A percentile compares a stretch with the other conserved stretches of the same genome.
Conservation (phyloP, 306 rosid genomes). For the Phaseolus lunatus region DNA sequence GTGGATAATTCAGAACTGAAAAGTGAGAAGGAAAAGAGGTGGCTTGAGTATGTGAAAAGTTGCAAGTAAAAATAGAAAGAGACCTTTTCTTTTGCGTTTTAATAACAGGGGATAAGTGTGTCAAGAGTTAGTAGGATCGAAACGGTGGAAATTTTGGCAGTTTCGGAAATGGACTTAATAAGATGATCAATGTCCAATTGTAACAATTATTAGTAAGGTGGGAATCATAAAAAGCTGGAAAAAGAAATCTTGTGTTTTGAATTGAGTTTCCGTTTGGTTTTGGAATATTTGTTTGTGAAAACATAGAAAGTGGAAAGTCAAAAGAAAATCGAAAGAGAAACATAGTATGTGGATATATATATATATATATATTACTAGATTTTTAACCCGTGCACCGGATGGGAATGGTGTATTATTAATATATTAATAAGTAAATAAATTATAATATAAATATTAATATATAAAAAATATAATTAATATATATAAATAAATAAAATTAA, state of each 20-base stretch:
- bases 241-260: neutral
- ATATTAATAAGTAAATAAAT: no score
- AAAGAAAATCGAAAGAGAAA: neutral
- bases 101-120: constrained; percentile 32
- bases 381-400: no score
- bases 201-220: neutral
- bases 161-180: constrained; percentile 45
- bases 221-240: neutral
- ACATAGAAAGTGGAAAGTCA: neutral
- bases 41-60: neutral
- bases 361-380: no score
- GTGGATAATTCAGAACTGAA: constrained; percentile 34
- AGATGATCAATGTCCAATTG: neutral
- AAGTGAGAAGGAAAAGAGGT: constrained; percentile 4
- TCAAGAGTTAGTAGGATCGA: constrained; percentile 48
- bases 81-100: neutral
- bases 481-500: no score
- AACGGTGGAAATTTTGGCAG: constrained; percentile 55
- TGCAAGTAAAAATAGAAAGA: neutral
- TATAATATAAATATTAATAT: no score
- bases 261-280: neutral
- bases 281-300: neutral
- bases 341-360: neutral
- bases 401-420: no score
- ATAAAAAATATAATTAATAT: no score